These are phyloP conservation scores for Globisporangium nodosum DNA, from an alignment of 352 stramenopile species.

Conservation along the genomic window DNA sequence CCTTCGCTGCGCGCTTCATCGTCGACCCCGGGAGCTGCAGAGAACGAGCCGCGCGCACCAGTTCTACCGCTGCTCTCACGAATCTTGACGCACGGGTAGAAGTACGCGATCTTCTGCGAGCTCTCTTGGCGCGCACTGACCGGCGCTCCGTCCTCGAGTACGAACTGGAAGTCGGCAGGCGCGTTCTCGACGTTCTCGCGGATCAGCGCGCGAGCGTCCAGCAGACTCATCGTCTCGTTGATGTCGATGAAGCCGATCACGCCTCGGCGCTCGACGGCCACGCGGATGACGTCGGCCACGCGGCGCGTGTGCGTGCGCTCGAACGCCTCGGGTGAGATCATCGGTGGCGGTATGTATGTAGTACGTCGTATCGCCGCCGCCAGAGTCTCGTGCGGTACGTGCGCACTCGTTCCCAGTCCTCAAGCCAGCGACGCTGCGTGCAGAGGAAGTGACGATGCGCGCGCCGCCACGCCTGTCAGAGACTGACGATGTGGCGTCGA, in stretches of 20 bases:
- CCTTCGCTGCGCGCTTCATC: slow-evolving; percentile 4
- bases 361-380: neutral
- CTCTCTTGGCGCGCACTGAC: slow-evolving; percentile 57
- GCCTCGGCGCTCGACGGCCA: slow-evolving; percentile 52
- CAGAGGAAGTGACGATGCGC: too few species aligned
- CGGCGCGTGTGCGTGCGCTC: slow-evolving; percentile 35
- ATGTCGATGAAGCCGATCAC: slow-evolving; percentile 77
- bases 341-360: slow-evolving; percentile 1
- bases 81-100: slow-evolving; percentile 70
- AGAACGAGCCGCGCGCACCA: neutral
- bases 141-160: slow-evolving; percentile 56
- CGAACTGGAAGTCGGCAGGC: slow-evolving; percentile 60
- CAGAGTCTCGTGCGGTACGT: too few species aligned
- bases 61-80: slow-evolving; percentile 26
- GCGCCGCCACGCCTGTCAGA: too few species aligned
- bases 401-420: too few species aligned
- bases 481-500: too few species aligned
- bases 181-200: slow-evolving; percentile 66
- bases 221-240: slow-evolving; percentile 53
- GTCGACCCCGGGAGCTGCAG: slow-evolving; percentile 7
- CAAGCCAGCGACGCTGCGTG: too few species aligned
- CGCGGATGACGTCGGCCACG: slow-evolving; percentile 51
- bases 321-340: slow-evolving; percentile 57
- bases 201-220: slow-evolving; percentile 54
- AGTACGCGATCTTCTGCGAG: slow-evolving; percentile 49